A percentile compares a stretch with the other conserved stretches of the same genome.
These are phyloP conservation scores for Aspergillus saccharolyticus DNA, from an alignment of 495 filamentous ascomycete species.

Conservation along the genomic window DNA sequence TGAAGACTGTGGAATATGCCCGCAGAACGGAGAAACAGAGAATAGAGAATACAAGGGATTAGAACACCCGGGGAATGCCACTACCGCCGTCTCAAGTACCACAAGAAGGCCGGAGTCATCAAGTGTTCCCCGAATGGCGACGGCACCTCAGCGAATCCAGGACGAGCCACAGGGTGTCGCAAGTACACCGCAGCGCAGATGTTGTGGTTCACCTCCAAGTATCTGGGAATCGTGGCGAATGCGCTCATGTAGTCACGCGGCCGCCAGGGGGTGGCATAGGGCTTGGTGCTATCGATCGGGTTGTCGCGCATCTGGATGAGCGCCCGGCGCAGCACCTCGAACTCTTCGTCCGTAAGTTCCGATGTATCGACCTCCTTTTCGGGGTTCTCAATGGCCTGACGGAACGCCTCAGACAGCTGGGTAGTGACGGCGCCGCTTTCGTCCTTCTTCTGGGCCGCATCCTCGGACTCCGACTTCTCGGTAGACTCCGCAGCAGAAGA, in stretches of 20 bases:
- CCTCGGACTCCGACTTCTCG: not conserved
- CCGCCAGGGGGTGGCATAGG: slow-evolving; percentile 86
- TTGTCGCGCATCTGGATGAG: slow-evolving; percentile 61
- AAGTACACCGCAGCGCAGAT: slow-evolving; percentile 94
- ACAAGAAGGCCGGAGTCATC: slow-evolving; percentile 78
- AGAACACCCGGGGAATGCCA: slow-evolving; percentile 3
- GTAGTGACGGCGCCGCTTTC: slow-evolving; percentile 24
- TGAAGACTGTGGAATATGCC: slow-evolving; percentile 18
- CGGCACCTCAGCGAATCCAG: slow-evolving; percentile 83
- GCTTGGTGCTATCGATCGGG: slow-evolving; percentile 68
- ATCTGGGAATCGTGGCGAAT: slow-evolving; percentile 92
- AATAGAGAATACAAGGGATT: slow-evolving; percentile 9
- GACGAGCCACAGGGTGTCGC: slow-evolving; percentile 87
- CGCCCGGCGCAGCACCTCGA: slow-evolving; percentile 41
- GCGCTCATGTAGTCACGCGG: slow-evolving; percentile 83
- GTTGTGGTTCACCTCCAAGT: slow-evolving; percentile 95
- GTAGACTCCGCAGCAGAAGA: too few species aligned
- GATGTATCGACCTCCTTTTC: slow-evolving; percentile 36
- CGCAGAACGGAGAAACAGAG: slow-evolving; percentile 15
- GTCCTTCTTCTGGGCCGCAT: slow-evolving; percentile 8
- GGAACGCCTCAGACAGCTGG: slow-evolving; percentile 39
- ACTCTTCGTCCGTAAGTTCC: slow-evolving; percentile 37
- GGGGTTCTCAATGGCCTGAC: slow-evolving; percentile 32
- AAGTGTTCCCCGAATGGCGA: slow-evolving; percentile 65
- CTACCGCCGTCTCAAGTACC: slow-evolving; percentile 83